Evolutionary conservation across 2,329 filamentous ascomycete species (phyloP).

Genomic region (Xylariales sp.): DNA sequence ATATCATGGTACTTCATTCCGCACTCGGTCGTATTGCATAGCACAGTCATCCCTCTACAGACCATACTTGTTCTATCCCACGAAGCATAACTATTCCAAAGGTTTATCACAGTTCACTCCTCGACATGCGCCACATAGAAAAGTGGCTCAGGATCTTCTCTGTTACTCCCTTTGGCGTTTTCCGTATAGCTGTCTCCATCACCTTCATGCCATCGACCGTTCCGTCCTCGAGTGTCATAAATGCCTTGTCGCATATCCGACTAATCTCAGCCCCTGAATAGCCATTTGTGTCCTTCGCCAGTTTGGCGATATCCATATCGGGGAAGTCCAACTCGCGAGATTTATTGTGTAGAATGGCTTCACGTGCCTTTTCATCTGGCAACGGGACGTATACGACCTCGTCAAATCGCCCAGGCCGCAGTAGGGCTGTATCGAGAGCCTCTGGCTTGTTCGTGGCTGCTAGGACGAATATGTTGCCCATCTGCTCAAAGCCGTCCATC

Average conservation of each 20-base stretch:
- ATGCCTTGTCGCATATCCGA: slow-evolving; percentile 43
- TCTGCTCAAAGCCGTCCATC: slow-evolving; percentile 88
- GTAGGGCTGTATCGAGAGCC: slow-evolving; percentile 76
- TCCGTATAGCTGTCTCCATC: slow-evolving; percentile 25
- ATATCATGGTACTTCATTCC: too few relatives aligned
- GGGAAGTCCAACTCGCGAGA: slow-evolving; percentile 55
- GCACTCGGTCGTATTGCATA: too few relatives aligned
- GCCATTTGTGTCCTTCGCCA: slow-evolving; percentile 65
- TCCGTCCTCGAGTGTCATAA: slow-evolving; percentile 18
- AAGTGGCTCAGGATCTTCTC: slow-evolving; percentile 31
- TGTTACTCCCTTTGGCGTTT: slow-evolving; percentile 33
- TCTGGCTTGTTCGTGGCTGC: slow-evolving; percentile 91
- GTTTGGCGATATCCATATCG: slow-evolving; percentile 60
- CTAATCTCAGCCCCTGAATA: slow-evolving; percentile 82
- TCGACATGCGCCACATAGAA: slow-evolving; percentile 25
- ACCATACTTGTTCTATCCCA: too few relatives aligned
- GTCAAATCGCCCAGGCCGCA: slow-evolving; percentile 83
- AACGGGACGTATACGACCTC: slow-evolving; percentile 80
- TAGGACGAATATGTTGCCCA: slow-evolving; percentile 79
- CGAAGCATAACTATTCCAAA: too few relatives aligned
- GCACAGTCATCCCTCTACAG: too few relatives aligned
- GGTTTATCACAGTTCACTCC: too few relatives aligned
- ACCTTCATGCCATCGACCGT: slow-evolving; percentile 17
- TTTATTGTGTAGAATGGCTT: slow-evolving; percentile 70
- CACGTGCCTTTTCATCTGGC: slow-evolving; percentile 67